phyloP scores from a whole-genome alignment of 1,284 basidiomycete species.

The Hymenochaete sp. region DNA sequence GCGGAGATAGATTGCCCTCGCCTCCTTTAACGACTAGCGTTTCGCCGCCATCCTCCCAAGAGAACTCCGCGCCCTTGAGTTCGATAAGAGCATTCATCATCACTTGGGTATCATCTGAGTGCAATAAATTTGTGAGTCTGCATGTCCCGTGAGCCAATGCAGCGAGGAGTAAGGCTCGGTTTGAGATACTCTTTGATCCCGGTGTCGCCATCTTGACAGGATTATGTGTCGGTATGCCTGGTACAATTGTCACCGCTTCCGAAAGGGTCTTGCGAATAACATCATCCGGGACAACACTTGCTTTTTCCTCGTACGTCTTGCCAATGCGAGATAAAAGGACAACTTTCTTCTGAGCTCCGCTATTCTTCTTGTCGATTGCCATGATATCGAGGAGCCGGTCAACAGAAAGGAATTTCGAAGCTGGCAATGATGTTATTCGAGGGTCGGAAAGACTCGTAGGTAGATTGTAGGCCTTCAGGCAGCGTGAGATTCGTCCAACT shows the following conservation, averaged over 20 bases:
- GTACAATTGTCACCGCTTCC: constrained; percentile 67
- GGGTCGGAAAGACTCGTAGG: constrained; percentile 76
- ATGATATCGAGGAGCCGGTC: constrained; percentile 86
- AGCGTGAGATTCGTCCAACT: constrained; percentile 78
- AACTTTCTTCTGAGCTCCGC: constrained; percentile 84
- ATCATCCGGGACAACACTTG: constrained; percentile 75
- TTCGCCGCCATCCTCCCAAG: constrained; percentile 91
- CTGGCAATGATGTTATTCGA: constrained; percentile 62
- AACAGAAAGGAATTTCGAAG: constrained; percentile 66
- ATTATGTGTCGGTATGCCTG: constrained; percentile 56
- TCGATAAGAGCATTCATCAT: constrained; percentile 95
- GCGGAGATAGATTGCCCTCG: constrained; percentile 71
- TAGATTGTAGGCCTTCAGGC: constrained; percentile 80
- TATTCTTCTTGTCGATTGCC: constrained; percentile 98
- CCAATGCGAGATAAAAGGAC: constrained; percentile 90
- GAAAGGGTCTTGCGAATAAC: constrained; percentile 76
- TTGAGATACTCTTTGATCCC: constrained; percentile 95
- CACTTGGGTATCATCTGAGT: constrained; percentile 97
- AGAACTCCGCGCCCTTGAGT: constrained; percentile 81
- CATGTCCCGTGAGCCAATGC: constrained; percentile 88
- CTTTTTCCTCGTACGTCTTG: constrained; percentile 86
- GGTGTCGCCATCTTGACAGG: constrained; percentile 86
- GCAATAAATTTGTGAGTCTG: constrained; percentile 82
- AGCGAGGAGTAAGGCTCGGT: constrained; percentile 89
- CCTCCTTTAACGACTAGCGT: constrained; percentile 91